Evolutionary conservation across 1,139 yeast genomes (phyloP).

Genomic region (Saccharomyces hybrid): DNA sequence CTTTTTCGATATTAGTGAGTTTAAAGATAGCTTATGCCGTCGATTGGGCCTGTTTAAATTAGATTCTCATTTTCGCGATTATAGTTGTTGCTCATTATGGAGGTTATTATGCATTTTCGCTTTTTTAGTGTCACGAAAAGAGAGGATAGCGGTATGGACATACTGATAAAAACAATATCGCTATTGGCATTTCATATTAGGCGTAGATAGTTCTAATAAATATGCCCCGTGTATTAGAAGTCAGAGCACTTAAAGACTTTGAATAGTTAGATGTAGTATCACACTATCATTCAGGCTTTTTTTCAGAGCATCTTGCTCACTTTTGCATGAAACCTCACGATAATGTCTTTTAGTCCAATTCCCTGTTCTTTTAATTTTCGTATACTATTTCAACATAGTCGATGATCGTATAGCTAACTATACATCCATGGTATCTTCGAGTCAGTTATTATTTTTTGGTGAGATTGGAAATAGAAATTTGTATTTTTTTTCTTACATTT

Average conservation of each 20-base stretch:
- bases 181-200: not conserved
- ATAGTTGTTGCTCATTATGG: not conserved
- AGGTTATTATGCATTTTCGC: not conserved
- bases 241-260: not conserved
- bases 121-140: not conserved
- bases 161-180: not conserved
- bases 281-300: not conserved
- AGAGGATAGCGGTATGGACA: not conserved
- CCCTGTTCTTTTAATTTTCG: not conserved
- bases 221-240: not conserved
- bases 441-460: not conserved
- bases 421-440: not conserved
- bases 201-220: not conserved
- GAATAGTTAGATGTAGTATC: not conserved
- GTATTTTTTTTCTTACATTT: not conserved
- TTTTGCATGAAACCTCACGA: not conserved
- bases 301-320: not conserved
- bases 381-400: not conserved
- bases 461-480: too few relatives aligned
- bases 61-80: too few relatives aligned
- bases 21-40: not conserved
- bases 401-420: not conserved
- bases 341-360: not conserved
- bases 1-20: constrained; percentile 6
- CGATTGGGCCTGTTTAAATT: too few relatives aligned